Evolutionary conservation across 2,329 filamentous ascomycete genomes (phyloP).

Genomic region (Knufia fluminis): DNA sequence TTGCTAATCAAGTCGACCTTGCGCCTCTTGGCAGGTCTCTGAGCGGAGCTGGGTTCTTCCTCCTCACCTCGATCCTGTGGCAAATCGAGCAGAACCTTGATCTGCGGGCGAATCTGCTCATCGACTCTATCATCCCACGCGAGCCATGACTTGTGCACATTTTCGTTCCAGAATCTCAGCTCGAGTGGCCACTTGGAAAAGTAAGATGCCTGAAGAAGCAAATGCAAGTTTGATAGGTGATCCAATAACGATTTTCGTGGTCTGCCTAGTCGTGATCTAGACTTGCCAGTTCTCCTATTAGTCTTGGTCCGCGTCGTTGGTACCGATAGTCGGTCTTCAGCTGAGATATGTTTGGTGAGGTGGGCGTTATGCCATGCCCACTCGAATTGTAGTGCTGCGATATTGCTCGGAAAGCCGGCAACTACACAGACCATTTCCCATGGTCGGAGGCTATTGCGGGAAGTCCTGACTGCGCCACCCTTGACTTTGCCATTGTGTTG

Average conservation of each 20-base stretch:
- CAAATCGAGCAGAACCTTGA: conserved; percentile 49
- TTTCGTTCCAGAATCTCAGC: conserved; percentile 65
- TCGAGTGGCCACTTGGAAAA: conserved; percentile 76
- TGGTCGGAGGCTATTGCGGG: conserved; percentile 58
- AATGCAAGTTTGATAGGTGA: conserved; percentile 68
- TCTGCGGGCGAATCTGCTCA: conserved; percentile 38
- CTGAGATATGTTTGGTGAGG: conserved; percentile 66
- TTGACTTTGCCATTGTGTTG: conserved; percentile 83
- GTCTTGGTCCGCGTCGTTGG: conserved; percentile 18
- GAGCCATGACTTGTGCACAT: conserved; percentile 62
- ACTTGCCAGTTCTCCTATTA: conserved; percentile 29
- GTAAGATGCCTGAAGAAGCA: conserved; percentile 67
- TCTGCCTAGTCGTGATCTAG: conserved; percentile 43
- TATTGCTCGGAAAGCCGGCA: conserved; percentile 76
- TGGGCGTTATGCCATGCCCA: conserved; percentile 90
- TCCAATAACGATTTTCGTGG: conserved; percentile 55
- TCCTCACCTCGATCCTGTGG: conserved; percentile 21
- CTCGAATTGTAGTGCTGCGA: conserved; percentile 89
- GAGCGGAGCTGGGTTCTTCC: conserved; percentile 20
- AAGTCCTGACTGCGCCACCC: conserved; percentile 74
- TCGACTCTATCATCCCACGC: conserved; percentile 45
- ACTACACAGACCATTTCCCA: conserved; percentile 89
- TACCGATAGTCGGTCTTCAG: conserved; percentile 35
- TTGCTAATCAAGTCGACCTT: conserved; percentile 22
- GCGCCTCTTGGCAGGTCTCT: conserved; percentile 16